A percentile compares a stretch with the other conserved stretches of the same genome.
These are phyloP conservation scores for Melaleuca alternifolia DNA, from an alignment of 345 rosid genomes.

Conservation along the genomic window DNA sequence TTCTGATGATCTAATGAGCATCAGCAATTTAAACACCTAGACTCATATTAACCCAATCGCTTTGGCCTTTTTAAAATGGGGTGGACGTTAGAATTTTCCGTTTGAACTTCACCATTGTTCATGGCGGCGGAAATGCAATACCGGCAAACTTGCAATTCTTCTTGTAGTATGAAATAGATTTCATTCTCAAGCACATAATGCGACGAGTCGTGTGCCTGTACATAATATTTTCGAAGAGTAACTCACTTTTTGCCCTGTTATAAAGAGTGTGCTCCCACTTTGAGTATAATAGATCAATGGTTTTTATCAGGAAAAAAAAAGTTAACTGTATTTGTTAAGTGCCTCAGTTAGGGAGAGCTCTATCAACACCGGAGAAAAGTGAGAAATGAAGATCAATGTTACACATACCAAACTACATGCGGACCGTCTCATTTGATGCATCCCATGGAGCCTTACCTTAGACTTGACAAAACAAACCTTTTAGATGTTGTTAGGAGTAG, in stretches of 20 bases:
- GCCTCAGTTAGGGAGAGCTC: not conserved
- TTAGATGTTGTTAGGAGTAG: too few species aligned
- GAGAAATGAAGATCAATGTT: not conserved
- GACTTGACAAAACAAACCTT: not conserved
- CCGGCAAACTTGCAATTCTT: not conserved
- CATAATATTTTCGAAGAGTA: not conserved
- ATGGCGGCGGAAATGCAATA: not conserved
- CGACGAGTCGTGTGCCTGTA: not conserved
- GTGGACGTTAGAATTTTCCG: not conserved
- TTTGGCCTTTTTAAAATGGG: not conserved
- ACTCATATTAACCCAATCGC: not conserved
- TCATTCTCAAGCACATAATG: not conserved
- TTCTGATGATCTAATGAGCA: not conserved
- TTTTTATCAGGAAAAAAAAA: not conserved
- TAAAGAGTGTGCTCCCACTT: not conserved
- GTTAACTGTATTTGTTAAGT: not conserved
- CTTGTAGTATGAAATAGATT: not conserved
- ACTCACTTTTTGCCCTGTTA: not conserved
- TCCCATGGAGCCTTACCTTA: not conserved
- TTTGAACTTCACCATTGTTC: not conserved
- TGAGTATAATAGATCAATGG: not conserved
- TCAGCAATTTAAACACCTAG: not conserved
- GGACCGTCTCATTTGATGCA: not conserved
- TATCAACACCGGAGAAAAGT: not conserved
- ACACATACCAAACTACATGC: not conserved